Percentiles rank a stretch among this genome's conserved stretches.
phyloP scores from a whole-genome alignment of 495 filamentous ascomycete genomes.

The Hypoxylon lenormandii region DNA sequence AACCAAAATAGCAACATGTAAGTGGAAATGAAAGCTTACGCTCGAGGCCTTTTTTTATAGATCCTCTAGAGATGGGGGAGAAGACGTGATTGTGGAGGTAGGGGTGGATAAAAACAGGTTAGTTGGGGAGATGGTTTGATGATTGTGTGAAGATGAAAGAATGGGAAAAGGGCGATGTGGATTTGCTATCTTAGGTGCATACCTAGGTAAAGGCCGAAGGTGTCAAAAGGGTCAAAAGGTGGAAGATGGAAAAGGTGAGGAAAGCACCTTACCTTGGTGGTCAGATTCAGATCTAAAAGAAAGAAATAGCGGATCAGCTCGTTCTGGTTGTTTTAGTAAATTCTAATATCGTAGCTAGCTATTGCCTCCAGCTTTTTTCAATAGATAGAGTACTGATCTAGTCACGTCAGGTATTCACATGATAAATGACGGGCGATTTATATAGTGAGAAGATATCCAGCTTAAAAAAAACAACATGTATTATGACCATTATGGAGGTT shows the following conservation, averaged over 20 bases:
- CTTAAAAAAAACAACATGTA: too few relatives aligned
- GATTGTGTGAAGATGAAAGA: too few relatives aligned
- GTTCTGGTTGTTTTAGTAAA: constrained; percentile 9
- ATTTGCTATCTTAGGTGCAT: not conserved
- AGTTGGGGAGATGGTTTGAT: too few relatives aligned
- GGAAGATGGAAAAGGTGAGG: constrained; percentile 10
- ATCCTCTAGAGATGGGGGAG: too few relatives aligned
- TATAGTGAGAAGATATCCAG: too few relatives aligned
- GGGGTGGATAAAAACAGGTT: too few relatives aligned
- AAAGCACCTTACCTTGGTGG: constrained; percentile 1
- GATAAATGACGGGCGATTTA: too few relatives aligned
- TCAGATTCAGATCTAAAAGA: constrained; percentile 3
- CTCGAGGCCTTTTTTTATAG: too few relatives aligned
- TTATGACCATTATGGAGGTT: too few relatives aligned
- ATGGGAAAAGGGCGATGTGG: too few relatives aligned
- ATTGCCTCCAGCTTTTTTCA: constrained; percentile 15
- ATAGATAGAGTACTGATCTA: constrained; percentile 3
- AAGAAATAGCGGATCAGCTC: constrained; percentile 9
- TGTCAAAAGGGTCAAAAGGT: constrained; percentile 9
- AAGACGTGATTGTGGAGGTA: too few relatives aligned
- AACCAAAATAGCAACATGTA: not conserved
- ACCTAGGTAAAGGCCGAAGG: not conserved
- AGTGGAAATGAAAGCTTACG: constrained; percentile 6
- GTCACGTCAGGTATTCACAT: not conserved
- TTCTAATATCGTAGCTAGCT: constrained; percentile 4